Evolutionary conservation across 2,329 filamentous ascomycete species (phyloP), one percentile per base, ranked within the genome.

Genomic region (Cordyceps tenuipes): DNA sequence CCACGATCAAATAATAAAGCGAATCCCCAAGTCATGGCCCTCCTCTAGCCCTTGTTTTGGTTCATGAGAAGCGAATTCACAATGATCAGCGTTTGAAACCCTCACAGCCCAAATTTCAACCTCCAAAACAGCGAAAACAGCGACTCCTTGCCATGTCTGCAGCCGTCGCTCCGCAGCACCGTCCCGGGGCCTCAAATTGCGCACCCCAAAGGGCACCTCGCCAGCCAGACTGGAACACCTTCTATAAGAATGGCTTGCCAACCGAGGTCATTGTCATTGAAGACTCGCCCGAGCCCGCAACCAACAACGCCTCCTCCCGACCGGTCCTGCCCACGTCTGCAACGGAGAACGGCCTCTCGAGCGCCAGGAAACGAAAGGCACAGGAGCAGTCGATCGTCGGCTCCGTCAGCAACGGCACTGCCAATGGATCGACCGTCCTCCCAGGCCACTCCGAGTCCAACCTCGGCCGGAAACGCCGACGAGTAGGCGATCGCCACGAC

Each of bases 251-350:
- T 71, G 88, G 88, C 9, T 73, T 89, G 31, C 88, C 88, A 9
- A 85, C 88, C 68, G 88, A 90, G 73, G 83, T 91, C 68, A 90
- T 91, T 69, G 83, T 90, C 64, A 91, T 91, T 67, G 82, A 86
- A 64, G 85, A 89, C 71, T 83, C 82, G 8, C 85, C 85, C 56
- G 76, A 77, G 56, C 76, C 77, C 54, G 75, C 78, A 29, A 51
- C 66, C 29, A 48, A 12, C 36, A 23, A 51, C 15, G 21, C 47
- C 13, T 3, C 31, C 15, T 23, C 21, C 57, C 29, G 50, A 23
- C 50, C 50, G 9, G 31, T 23, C 19, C 50, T 54, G 15, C 50
- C 57, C 9, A 6, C 34, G 17, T 48, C 57, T 12, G 31, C 57
- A 31, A 43, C 57, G 2, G 50, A 60, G 15, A 23, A 4, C 34